Conservation (phyloP, 306 rosid species). For the Gastrolobium bilobum region DNA sequence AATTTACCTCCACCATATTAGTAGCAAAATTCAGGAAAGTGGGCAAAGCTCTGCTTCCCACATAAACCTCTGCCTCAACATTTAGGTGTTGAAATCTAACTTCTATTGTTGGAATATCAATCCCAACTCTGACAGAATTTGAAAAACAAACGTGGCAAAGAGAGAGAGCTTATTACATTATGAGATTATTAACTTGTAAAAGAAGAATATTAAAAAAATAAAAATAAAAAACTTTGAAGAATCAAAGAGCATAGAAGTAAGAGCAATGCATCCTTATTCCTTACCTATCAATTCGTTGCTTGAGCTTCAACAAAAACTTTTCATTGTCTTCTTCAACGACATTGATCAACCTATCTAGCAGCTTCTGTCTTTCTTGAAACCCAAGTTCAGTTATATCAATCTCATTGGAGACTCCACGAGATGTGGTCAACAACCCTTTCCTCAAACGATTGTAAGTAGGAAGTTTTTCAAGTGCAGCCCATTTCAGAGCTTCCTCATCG, state of each 20-base stretch:
- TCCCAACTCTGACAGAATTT: conserved; percentile 49
- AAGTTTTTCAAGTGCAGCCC: conserved; percentile 70
- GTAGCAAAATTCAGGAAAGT: conserved; percentile 64
- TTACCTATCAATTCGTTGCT: conserved; percentile 55
- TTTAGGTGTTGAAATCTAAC: conserved; percentile 73
- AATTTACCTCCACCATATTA: conserved; percentile 65
- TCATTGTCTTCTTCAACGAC: conserved; percentile 50
- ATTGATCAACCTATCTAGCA: conserved; percentile 43
- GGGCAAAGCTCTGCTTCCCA: conserved; percentile 81
- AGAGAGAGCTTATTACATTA: background rate
- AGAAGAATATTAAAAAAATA: background rate
- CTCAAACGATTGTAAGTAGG: conserved; percentile 67
- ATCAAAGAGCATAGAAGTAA: background rate
- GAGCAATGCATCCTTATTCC: background rate
- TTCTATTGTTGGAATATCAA: conserved; percentile 81
- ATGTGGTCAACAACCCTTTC: conserved; percentile 58
- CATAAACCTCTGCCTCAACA: conserved; percentile 78
- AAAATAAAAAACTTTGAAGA: background rate
- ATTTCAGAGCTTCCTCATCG: conserved; percentile 68
- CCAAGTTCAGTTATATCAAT: conserved; percentile 57
- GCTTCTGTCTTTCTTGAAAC: conserved; percentile 35
- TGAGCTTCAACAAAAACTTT: conserved; percentile 2
- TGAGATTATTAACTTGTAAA: background rate
- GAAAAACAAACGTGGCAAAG: background rate
- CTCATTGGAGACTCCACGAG: conserved; percentile 52